These are phyloP conservation scores for Gillenia trifoliata DNA, from an alignment of 306 rosid species.

Conservation along the genomic window DNA sequence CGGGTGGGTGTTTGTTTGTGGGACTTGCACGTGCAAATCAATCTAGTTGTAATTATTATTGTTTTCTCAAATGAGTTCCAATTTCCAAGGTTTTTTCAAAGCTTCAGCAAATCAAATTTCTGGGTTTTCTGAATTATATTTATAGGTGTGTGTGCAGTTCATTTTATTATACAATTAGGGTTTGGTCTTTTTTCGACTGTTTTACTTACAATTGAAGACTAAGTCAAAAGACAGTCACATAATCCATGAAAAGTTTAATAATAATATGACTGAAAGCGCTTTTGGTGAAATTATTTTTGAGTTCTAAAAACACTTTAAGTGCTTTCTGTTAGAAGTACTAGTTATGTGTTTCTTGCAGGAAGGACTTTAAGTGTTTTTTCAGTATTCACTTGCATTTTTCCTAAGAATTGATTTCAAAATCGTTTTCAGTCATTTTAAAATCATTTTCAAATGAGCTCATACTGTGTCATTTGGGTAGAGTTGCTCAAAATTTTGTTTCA, in stretches of 20 bases:
- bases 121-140: background rate
- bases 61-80: background rate
- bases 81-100: slow-evolving; percentile 8
- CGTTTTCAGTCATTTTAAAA: no score
- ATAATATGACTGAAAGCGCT: no score
- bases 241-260: background rate
- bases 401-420: no score
- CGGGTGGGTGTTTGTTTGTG: background rate
- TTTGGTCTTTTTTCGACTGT: background rate
- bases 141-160: no score
- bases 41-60: background rate
- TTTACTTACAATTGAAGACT: background rate
- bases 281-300: no score
- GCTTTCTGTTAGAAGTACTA: no score
- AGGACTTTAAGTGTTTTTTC: no score
- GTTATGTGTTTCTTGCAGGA: no score
- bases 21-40: background rate
- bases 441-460: no score
- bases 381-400: no score
- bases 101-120: background rate
- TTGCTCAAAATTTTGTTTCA: no score
- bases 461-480: background rate
- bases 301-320: no score
- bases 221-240: background rate
- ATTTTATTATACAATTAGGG: background rate